A percentile compares a stretch with the other conserved stretches of the same genome.
Conservation (phyloP, 2,329 filamentous ascomycete genomes). For the Aspergillus sojae region DNA sequence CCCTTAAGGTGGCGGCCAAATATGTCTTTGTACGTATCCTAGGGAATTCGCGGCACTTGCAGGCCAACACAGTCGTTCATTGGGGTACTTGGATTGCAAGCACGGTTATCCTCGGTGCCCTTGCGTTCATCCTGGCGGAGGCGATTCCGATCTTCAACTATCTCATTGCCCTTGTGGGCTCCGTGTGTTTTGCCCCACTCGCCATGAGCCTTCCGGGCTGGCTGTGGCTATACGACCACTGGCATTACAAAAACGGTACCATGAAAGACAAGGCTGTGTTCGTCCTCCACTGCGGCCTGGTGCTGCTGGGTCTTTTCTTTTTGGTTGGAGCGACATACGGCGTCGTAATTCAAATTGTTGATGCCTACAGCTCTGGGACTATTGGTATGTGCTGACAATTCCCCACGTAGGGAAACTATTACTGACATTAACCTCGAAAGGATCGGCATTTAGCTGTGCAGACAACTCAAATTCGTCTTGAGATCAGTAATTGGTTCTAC, state of each 20-base stretch:
- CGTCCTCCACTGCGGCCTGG: constrained; percentile 45
- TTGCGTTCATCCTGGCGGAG: constrained; percentile 56
- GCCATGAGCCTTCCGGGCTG: constrained; percentile 52
- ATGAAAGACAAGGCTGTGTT: constrained; percentile 41
- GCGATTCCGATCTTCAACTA: constrained; percentile 60
- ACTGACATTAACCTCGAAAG: not conserved
- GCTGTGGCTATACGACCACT: constrained; percentile 56
- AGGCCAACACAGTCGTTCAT: constrained; percentile 54
- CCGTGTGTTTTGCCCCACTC: constrained; percentile 55
- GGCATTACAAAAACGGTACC: constrained; percentile 43
- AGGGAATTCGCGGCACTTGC: constrained; percentile 54
- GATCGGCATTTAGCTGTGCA: not conserved
- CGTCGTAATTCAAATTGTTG: not conserved
- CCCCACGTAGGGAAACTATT: not conserved
- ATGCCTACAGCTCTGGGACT: not conserved
- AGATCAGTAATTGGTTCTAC: not conserved
- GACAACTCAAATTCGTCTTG: not conserved
- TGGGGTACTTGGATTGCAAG: constrained; percentile 56
- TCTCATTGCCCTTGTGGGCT: constrained; percentile 52
- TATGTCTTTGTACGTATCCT: constrained; percentile 60
- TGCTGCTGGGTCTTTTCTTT: constrained; percentile 52
- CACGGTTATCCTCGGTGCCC: constrained; percentile 44
- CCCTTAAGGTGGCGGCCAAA: constrained; percentile 45
- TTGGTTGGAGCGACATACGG: constrained; percentile 43
- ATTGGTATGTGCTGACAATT: not conserved